Evolutionary conservation across 1,284 basidiomycete genomes (phyloP), one percentile per base, ranked within the genome.

Genomic region (Lentinus polychrous): DNA sequence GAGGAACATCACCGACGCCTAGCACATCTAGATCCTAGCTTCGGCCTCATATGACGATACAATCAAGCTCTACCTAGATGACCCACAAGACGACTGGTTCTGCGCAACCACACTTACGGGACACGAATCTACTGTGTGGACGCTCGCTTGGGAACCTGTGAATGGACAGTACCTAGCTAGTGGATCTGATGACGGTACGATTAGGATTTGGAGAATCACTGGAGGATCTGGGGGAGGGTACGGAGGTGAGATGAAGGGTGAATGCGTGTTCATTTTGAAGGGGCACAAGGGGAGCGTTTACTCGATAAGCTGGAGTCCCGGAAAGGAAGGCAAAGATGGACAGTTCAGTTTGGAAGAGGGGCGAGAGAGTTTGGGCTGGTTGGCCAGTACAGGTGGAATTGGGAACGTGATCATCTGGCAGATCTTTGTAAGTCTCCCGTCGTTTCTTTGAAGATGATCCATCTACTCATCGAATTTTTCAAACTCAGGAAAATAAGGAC

Each of bases 1-100:
- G 27, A 27, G 27, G 10, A 27, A 38, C 37, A 42, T 49, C 50
- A 53, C 48, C 49, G 50, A 43, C 45, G 48, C 57, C 56, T 59
- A 68, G 60, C 52, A 57, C 66, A 27, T 27, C 27, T 27, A 94
- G 86, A 88, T 98, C 49, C 85, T 99, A 46, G 96, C 95, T 8
- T 97, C 94, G 3, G 92, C 85, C 8, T 97, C 94, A 0, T 99
- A 99, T 69, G 96, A 99, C 64, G 93, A 98, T 60, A 91, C 90
- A 6, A 91, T 99, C 66, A 93, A 92, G 59, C 79, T 99, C 20
- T 95, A 96, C 66, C 71, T 90, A 50, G 94, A 98, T 64, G 95
- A 99, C 64, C 92, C 93, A 0, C 80, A 82, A 17, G 93, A 95
- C 56, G 95, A 99, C 65, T 98, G 96, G 93, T 94, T 82, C 64